Conservation (phyloP, 2,329 filamentous ascomycete genomes). For the Aciculosporium take region DNA sequence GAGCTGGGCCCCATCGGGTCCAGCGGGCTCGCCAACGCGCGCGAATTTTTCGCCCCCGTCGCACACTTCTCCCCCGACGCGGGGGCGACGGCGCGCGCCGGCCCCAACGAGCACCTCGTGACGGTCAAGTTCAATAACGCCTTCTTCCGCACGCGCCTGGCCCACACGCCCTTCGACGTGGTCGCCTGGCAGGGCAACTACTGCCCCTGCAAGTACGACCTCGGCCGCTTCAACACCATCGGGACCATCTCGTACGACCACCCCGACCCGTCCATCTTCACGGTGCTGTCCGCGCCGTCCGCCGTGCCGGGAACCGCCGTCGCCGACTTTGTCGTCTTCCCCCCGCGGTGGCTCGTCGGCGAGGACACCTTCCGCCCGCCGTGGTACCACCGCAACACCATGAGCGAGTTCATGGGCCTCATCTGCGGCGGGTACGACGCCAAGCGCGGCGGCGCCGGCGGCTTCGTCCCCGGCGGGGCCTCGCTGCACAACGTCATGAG, state of each 20-base stretch:
- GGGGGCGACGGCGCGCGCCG: slow-evolving; percentile 24
- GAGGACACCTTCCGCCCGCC: slow-evolving; percentile 60
- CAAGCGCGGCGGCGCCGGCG: slow-evolving; percentile 36
- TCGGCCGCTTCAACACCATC: slow-evolving; percentile 62
- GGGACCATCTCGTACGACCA: slow-evolving; percentile 63
- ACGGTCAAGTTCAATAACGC: slow-evolving; percentile 50
- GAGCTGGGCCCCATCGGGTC: slow-evolving; percentile 61
- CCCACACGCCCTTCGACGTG: slow-evolving; percentile 64
- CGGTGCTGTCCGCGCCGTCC: slow-evolving; percentile 47
- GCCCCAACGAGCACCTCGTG: slow-evolving; percentile 24
- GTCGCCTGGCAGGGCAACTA: slow-evolving; percentile 74
- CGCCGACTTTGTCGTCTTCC: slow-evolving; percentile 62
- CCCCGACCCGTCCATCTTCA: slow-evolving; percentile 67
- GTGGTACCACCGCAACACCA: slow-evolving; percentile 59
- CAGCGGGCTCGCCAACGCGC: slow-evolving; percentile 58
- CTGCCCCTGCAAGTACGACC: slow-evolving; percentile 70
- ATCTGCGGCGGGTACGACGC: slow-evolving; percentile 46
- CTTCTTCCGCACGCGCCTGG: slow-evolving; percentile 49
- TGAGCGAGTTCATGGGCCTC: slow-evolving; percentile 52
- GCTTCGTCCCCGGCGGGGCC: slow-evolving; percentile 44
- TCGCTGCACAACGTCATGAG: slow-evolving; percentile 58
- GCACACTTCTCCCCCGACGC: slow-evolving; percentile 52
- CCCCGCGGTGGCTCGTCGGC: slow-evolving; percentile 55
- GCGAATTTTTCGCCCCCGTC: slow-evolving; percentile 62
- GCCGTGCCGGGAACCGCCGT: slow-evolving; percentile 58